Evolutionary conservation across 345 rosid species (phyloP).

Genomic region (Moricandia moricandioides): DNA sequence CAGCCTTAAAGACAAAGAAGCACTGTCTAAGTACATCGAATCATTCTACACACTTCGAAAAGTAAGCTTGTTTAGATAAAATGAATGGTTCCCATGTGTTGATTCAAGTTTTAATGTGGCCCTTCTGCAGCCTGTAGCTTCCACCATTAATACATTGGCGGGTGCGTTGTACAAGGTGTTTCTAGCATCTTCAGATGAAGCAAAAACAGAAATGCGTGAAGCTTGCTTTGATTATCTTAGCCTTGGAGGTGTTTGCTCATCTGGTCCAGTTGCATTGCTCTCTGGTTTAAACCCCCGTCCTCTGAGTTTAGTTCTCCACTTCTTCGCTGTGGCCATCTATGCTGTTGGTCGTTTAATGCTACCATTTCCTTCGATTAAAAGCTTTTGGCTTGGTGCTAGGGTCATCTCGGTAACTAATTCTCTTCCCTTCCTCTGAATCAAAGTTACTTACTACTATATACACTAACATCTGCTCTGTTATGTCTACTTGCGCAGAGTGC

Average conservation of each 20-base stretch:
- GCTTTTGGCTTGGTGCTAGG: slow-evolving; percentile 34
- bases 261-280: slow-evolving; percentile 40
- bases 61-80: slow-evolving; percentile 12
- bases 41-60: slow-evolving; percentile 58
- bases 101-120: not conserved
- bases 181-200: slow-evolving; percentile 33
- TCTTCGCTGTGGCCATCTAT: slow-evolving; percentile 37
- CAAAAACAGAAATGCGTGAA: slow-evolving; percentile 37
- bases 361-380: slow-evolving; percentile 40
- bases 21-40: slow-evolving; percentile 43
- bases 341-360: slow-evolving; percentile 36
- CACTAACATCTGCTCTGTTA: not conserved
- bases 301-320: slow-evolving; percentile 35
- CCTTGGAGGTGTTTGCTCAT: slow-evolving; percentile 40
- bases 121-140: slow-evolving; percentile 34
- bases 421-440: not conserved
- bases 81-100: not conserved
- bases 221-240: slow-evolving; percentile 41
- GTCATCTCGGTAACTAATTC: slow-evolving; percentile 31
- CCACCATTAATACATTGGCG: slow-evolving; percentile 47
- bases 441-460: not conserved
- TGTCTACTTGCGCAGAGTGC: slow-evolving; percentile 36
- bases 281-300: slow-evolving; percentile 43
- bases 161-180: slow-evolving; percentile 35
- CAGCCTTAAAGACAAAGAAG: slow-evolving; percentile 43